Conservation (phyloP, 352 stramenopile species). For the Pythium pyrilobum region DNA sequence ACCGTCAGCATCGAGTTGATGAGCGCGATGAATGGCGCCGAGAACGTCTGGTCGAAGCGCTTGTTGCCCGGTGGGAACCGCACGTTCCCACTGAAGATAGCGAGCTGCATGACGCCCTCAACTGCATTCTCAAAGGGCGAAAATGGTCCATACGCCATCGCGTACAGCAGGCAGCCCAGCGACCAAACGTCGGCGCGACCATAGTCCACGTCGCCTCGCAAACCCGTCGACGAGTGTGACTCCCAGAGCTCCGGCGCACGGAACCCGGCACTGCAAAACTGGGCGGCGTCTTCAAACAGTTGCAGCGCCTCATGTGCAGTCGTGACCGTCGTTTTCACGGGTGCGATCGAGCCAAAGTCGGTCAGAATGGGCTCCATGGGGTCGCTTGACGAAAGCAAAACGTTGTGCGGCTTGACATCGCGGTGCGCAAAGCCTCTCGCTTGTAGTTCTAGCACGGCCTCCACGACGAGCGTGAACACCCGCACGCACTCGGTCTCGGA, state of each 20-base stretch:
- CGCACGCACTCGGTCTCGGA: constrained; percentile 38
- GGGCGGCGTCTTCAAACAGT: constrained; percentile 78
- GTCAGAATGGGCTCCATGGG: constrained; percentile 53
- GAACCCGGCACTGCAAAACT: constrained; percentile 86
- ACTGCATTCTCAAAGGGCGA: constrained; percentile 84
- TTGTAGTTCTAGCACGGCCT: constrained; percentile 58
- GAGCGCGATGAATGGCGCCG: constrained; percentile 45
- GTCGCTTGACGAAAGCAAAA: constrained; percentile 44
- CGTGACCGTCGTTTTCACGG: constrained; percentile 25
- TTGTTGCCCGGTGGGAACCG: constrained; percentile 34
- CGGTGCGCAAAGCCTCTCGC: constrained; percentile 53
- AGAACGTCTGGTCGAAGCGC: constrained; percentile 31
- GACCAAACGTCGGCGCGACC: constrained; percentile 88
- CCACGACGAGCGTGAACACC: constrained; percentile 49
- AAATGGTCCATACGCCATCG: constrained; percentile 85
- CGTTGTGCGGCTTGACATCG: constrained; percentile 75
- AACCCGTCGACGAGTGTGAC: constrained; percentile 15
- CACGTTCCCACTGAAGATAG: constrained; percentile 66
- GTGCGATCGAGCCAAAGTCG: constrained; percentile 69
- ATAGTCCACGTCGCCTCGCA: constrained; percentile 30
- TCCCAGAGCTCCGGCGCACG: constrained; percentile 90
- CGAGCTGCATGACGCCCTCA: constrained; percentile 46
- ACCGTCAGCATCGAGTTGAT: constrained; percentile 74
- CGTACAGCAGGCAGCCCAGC: constrained; percentile 88
- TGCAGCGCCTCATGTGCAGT: constrained; percentile 36